Base-by-base conservation (phyloP, 768 basidiomycete genomes). In the Hygrocybe coccinea region DNA sequence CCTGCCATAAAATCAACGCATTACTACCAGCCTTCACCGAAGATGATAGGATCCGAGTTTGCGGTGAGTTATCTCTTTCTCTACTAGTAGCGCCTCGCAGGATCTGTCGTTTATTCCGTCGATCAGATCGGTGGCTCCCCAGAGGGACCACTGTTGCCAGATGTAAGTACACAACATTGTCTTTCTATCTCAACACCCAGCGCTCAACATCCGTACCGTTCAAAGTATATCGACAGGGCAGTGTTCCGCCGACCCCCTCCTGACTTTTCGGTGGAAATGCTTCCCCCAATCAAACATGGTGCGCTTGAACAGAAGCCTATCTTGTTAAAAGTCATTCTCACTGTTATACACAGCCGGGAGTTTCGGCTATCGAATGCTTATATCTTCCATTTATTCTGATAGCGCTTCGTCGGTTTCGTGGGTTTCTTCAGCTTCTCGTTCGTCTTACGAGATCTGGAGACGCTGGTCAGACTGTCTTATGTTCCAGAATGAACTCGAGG, bases 391-490 rank as follows among this genome's bases (percentile, higher is more conserved):
- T 52, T 59, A 61, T 36, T 59, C 19, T 71, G 78, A 55, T 35
- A 39, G 22, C 34, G 47, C 24, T 7, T 80, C 79, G 21, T n/a
- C n/a, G 57, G 70, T 25, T 74, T n/a, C n/a, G n/a, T n/a, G n/a
- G n/a, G n/a, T 67, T 19, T 76, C 78, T 5, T 53, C 64, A 33
- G 63, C 62, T 15, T 72, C 74, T 5, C 56, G 70, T 45, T 62
- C 67, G 8, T 82, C 82, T 55, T 91, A 92, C 63, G 85, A 86
- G 12, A 75, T 92, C 36, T 89, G 87, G 82, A 76, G 90, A 24
- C 74, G 78, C 45, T 92, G 90, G 90, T 90, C 90, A 55, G 90
- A 92, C 62, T 90, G 87, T 56, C 72, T 92, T 8, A 80, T 76
- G 73, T 84, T 91, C 62, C 90, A 92, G 65, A 82, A 86, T 41